Evolutionary conservation across 495 filamentous ascomycete genomes (phyloP).

Genomic region (Aspergillus carlsbadensis): DNA sequence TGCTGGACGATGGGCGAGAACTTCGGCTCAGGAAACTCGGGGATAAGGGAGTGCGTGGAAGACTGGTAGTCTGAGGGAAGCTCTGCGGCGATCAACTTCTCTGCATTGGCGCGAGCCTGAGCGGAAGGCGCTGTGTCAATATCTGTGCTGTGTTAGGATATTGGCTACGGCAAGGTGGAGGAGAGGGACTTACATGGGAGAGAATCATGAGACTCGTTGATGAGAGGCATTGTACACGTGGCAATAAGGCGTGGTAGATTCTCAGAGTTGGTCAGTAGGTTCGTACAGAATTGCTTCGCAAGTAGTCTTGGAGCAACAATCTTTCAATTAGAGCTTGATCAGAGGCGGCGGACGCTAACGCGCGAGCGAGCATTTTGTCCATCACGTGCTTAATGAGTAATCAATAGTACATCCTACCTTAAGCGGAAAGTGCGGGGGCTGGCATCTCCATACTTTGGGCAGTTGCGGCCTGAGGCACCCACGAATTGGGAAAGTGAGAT

Average conservation of each 20-base stretch:
- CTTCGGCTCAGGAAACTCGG: slow-evolving; percentile 32
- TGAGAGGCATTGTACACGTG: slow-evolving; percentile 62
- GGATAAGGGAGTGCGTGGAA: slow-evolving; percentile 41
- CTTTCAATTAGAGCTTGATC: too few species aligned
- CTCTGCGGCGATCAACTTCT: slow-evolving; percentile 65
- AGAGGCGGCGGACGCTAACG: too few species aligned
- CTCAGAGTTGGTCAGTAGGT: too few species aligned
- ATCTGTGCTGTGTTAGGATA: slow-evolving; percentile 47
- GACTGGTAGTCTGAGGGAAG: slow-evolving; percentile 46
- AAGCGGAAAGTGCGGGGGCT: slow-evolving; percentile 1
- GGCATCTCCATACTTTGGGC: background rate
- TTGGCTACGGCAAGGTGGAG: slow-evolving; percentile 10
- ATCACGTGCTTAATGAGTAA: slow-evolving; percentile 1
- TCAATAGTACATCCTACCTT: background rate
- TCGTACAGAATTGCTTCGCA: too few species aligned
- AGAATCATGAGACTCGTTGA: slow-evolving; percentile 74
- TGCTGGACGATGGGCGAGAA: slow-evolving; percentile 62
- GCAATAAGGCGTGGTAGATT: background rate
- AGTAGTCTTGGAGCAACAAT: background rate
- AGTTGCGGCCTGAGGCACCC: background rate
- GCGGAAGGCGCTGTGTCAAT: slow-evolving; percentile 68
- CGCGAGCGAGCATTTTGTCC: too few species aligned
- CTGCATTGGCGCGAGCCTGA: slow-evolving; percentile 53
- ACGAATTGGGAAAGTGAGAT: too few species aligned
- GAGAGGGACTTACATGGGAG: slow-evolving; percentile 65